Evolutionary conservation across 78 protist genomes (phyloP), one percentile per base, ranked within the genome.

Genomic region (Tieghemostelium lacteum): DNA sequence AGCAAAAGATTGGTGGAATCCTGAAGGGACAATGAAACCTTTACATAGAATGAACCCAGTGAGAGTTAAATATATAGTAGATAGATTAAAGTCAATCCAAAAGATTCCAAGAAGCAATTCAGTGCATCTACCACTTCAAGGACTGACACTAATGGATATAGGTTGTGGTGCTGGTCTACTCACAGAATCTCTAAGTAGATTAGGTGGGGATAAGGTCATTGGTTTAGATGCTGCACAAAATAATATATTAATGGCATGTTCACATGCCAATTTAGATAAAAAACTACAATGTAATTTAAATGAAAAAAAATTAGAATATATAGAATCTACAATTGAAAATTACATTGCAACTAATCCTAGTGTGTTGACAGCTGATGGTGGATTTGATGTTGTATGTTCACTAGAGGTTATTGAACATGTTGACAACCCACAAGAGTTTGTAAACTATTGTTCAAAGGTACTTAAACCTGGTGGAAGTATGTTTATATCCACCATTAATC

Each of bases 91-190:
- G 62, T 10, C 20, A 20, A 26, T 22, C 1, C 40, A 26, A 31
- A 22, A 28, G 17, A 64, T 14, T 5, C 28, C 49, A 12, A 4
- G 39, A 29, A 29, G 28, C 7, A 70, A 70, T 50, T 24, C 58
- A 70, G 17, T 70, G 26, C 62, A 70, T 29, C 26, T 20, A 50
- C 76, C 76, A 31, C 36, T 86, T 3, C 3, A 33, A 37, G 76
- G 76, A 3, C 57, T 86, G 40, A 64, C 57, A 17, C 36, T 72
- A 3, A 74, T 86, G 7, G 92, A 86, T 86, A 31, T 86, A 33
- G 92, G 92, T 1, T 86, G 92, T 71, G 92, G 92, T 61, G 85
- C 72, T 60, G 92, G 92, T 40, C 42, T 86, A 40, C 29, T 86
- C 24, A 60, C 74, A 37, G 92, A 86, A 55, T 86, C 92, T 6